Percentiles rank a stretch among this genome's conserved stretches.
Conservation (phyloP, 192 early-diverging fungal species). For the Jimgerdemannia lactiflua region DNA sequence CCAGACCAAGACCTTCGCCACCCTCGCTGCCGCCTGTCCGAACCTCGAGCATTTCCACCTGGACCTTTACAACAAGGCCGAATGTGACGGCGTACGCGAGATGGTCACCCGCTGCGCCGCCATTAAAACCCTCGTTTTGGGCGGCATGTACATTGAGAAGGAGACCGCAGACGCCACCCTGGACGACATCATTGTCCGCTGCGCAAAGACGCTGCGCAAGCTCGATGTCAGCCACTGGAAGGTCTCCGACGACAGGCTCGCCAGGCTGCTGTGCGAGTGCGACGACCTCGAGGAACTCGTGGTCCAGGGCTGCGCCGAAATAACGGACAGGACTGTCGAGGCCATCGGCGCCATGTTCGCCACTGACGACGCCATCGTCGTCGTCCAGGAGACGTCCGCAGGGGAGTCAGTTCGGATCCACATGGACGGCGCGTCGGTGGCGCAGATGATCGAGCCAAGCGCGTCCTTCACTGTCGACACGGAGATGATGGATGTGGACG, state of each 20-base stretch:
- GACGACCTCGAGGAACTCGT: background rate
- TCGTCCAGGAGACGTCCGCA: background rate
- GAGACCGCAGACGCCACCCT: background rate
- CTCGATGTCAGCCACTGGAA: background rate
- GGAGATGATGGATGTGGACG: background rate
- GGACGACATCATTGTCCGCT: background rate
- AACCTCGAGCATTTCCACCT: background rate
- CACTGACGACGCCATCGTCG: background rate
- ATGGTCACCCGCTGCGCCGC: background rate
- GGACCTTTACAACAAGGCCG: background rate
- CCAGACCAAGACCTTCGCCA: background rate
- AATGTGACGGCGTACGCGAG: background rate
- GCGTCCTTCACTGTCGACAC: background rate
- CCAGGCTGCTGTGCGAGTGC: background rate
- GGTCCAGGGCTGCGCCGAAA: background rate
- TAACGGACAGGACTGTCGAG: background rate
- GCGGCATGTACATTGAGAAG: background rate
- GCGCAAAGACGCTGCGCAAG: background rate
- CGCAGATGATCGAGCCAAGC: background rate
- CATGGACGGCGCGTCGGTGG: background rate
- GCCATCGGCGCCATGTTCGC: background rate
- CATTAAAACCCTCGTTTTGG: background rate
- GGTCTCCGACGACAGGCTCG: background rate
- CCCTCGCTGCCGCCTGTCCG: background rate
- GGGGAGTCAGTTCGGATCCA: background rate